Evolutionary conservation across 345 rosid species (phyloP).

Genomic region (Camelina neglecta): DNA sequence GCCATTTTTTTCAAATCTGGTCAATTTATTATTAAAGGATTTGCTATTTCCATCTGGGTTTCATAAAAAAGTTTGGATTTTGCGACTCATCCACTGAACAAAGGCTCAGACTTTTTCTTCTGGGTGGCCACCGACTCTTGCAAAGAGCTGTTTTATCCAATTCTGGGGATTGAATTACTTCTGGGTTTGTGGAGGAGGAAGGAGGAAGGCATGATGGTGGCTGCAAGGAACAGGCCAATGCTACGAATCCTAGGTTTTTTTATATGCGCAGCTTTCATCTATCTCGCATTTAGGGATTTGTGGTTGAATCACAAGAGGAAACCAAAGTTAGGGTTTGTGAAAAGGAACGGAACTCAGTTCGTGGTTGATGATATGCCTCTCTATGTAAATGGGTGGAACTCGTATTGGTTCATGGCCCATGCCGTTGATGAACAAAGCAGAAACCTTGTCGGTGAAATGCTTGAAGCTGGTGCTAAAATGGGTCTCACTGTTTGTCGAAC

Average conservation of each 20-base stretch:
- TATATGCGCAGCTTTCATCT: constrained; percentile 67
- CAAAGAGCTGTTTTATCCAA: background rate
- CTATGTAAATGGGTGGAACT: constrained; percentile 85
- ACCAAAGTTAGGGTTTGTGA: constrained; percentile 60
- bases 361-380: constrained; percentile 57
- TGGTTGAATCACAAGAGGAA: constrained; percentile 42
- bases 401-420: constrained; percentile 88
- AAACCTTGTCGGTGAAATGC: constrained; percentile 61
- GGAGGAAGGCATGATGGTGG: constrained; percentile 42
- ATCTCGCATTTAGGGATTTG: constrained; percentile 63
- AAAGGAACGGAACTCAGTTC: constrained; percentile 70
- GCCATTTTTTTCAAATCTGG: constrained; percentile 28
- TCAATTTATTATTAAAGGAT: constrained; percentile 11
- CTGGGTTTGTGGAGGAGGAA: background rate
- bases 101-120: background rate
- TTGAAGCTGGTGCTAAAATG: constrained; percentile 73
- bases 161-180: constrained; percentile 2
- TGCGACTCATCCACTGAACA: constrained; percentile 5
- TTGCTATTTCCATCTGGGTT: constrained; percentile 25
- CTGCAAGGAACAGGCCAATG: constrained; percentile 53
- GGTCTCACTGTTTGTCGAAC: constrained; percentile 87
- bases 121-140: constrained; percentile 28
- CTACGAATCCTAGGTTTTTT: constrained; percentile 68
- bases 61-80: background rate
- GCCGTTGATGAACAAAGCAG: constrained; percentile 65